Percentiles rank a stretch among this genome's conserved stretches.
These are phyloP conservation scores for Alopecurus myosuroides DNA, from an alignment of 176 grass and related monocot species.

Conservation along the genomic window DNA sequence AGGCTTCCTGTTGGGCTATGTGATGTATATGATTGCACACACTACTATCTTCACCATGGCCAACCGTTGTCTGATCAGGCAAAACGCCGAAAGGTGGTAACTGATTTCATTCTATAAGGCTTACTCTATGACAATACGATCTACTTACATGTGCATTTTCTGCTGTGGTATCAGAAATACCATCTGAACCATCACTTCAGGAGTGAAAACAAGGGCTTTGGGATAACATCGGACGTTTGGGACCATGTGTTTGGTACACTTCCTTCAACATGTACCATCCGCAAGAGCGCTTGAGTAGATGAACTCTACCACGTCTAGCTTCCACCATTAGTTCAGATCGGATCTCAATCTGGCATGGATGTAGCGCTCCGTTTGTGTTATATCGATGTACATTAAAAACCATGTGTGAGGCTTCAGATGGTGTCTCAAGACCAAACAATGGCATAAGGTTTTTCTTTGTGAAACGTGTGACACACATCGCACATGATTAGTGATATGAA, in stretches of 20 bases:
- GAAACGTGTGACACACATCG: no score
- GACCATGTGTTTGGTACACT: conserved; percentile 72
- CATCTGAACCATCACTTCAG: no score
- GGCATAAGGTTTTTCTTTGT: no score
- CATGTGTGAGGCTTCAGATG: no score
- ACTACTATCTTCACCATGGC: conserved; percentile 80
- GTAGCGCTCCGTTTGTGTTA: no score
- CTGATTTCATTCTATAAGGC: conserved; percentile 1
- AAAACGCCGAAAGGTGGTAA: conserved; percentile 81
- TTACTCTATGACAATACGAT: background rate
- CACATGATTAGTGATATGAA: no score
- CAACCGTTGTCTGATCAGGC: conserved; percentile 46
- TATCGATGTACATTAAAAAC: no score
- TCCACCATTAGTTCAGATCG: no score
- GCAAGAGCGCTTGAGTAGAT: conserved; percentile 46
- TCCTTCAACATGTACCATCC: conserved; percentile 33
- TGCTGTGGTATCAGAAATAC: conserved; percentile 49
- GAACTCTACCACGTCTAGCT: no score
- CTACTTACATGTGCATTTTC: background rate
- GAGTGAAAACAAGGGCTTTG: conserved; percentile 75
- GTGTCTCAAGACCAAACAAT: no score
- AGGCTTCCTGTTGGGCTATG: conserved; percentile 79
- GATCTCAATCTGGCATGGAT: no score
- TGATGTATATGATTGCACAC: conserved; percentile 88
- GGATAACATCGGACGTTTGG: conserved; percentile 89